These are phyloP conservation scores for Colletotrichum sp. DNA, from an alignment of 2,329 filamentous ascomycete species.

Conservation along the genomic window DNA sequence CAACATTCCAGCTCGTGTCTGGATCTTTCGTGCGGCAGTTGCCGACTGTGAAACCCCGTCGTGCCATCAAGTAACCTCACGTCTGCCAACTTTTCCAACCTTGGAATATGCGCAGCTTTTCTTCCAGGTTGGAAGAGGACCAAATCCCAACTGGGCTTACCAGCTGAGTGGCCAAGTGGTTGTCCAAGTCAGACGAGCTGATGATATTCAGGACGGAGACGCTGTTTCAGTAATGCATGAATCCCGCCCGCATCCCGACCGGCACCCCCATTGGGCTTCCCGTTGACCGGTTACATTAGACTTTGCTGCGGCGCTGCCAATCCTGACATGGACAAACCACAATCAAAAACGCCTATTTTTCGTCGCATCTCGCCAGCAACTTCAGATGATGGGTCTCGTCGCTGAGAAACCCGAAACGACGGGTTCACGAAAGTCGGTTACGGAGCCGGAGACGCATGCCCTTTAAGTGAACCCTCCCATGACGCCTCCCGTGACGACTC, in stretches of 20 bases:
- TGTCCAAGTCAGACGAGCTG: not conserved
- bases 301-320: not conserved
- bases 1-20: not conserved
- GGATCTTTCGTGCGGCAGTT: not conserved
- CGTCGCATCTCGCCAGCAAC: not conserved
- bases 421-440: not conserved
- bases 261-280: not conserved
- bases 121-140: not conserved
- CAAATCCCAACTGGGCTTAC: not conserved
- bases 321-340: not conserved
- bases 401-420: not conserved
- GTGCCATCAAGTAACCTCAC: not conserved
- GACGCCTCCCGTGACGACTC: not conserved
- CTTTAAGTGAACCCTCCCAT: not conserved
- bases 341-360: not conserved
- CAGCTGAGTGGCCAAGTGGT: not conserved
- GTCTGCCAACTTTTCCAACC: not conserved
- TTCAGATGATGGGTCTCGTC: constrained; percentile 12
- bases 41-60: not conserved
- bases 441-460: not conserved
- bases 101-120: not conserved
- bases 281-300: not conserved
- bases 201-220: not conserved
- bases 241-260: not conserved
- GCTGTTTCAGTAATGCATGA: constrained; percentile 14